A percentile compares a stretch with the other conserved stretches of the same genome.
Conservation (phyloP, 352 stramenopile species). For the Thraustochytrium sp. region DNA sequence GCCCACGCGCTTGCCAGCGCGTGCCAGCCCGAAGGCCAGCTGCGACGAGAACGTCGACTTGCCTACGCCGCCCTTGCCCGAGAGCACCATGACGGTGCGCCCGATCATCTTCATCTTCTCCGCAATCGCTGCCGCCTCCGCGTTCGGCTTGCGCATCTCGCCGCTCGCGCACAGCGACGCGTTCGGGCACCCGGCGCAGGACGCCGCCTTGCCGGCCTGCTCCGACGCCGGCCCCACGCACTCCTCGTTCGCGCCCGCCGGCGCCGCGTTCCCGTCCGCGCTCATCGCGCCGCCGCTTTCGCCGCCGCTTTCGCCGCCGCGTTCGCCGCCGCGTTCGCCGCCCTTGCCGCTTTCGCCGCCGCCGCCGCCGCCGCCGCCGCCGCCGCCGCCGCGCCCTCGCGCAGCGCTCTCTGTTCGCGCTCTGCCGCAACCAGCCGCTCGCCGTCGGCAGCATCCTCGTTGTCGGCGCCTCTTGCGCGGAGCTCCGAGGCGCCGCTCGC, state of each 20-base stretch:
- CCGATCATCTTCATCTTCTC: slow-evolving; percentile 79
- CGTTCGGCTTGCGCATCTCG: slow-evolving; percentile 71
- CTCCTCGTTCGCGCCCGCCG: slow-evolving; percentile 52
- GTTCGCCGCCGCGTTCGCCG: too few relatives aligned
- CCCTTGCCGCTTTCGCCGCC: too few relatives aligned
- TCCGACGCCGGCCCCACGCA: slow-evolving; percentile 91
- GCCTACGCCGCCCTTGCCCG: slow-evolving; percentile 97
- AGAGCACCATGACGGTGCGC: slow-evolving; percentile 97
- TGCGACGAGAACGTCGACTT: slow-evolving; percentile 98
- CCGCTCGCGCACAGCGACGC: slow-evolving; percentile 88
- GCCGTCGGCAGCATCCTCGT: too few relatives aligned
- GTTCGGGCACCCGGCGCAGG: slow-evolving; percentile 96
- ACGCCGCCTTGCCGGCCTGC: slow-evolving; percentile 81
- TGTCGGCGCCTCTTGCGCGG: too few relatives aligned
- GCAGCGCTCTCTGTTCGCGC: too few relatives aligned
- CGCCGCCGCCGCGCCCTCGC: too few relatives aligned
- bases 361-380: too few relatives aligned
- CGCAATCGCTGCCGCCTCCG: slow-evolving; percentile 50
- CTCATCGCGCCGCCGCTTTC: too few relatives aligned
- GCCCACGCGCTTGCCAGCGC: slow-evolving; percentile 82
- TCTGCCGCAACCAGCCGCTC: too few relatives aligned
- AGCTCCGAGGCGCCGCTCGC: too few relatives aligned
- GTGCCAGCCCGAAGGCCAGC: slow-evolving; percentile 89
- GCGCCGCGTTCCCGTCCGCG: too few relatives aligned
- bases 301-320: too few relatives aligned